Conservation (phyloP, 306 rosid species). For the Vigna radiata region DNA sequence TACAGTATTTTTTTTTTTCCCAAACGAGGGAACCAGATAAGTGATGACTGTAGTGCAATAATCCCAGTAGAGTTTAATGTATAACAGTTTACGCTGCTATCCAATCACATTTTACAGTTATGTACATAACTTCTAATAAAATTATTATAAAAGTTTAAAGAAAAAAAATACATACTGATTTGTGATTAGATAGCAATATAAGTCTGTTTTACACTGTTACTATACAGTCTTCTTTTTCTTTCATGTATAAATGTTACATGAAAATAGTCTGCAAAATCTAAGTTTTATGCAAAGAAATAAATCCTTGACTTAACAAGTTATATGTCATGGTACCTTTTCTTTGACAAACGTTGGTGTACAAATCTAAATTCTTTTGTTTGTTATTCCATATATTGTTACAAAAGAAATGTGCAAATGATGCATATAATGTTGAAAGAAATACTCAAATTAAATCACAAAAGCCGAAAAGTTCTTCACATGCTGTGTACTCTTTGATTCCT, state of each 20-base stretch:
- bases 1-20: not conserved
- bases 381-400: not conserved
- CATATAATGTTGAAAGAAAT: conserved; percentile 14
- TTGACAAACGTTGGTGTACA: not conserved
- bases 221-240: too few species aligned
- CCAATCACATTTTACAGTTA: too few species aligned
- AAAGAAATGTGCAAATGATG: conserved; percentile 6
- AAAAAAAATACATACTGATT: too few species aligned
- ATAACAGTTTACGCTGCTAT: too few species aligned
- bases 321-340: not conserved
- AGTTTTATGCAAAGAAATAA: not conserved
- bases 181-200: too few species aligned
- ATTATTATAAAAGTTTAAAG: too few species aligned
- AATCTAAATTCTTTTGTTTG: not conserved
- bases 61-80: too few species aligned
- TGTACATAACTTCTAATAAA: too few species aligned
- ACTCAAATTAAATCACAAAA: conserved; percentile 37
- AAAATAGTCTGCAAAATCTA: not conserved
- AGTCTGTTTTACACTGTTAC: too few species aligned
- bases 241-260: not conserved
- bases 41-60: not conserved
- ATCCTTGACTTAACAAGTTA: not conserved
- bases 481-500: conserved; percentile 44
- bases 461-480: conserved; percentile 42
- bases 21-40: not conserved